Conservation (phyloP, 352 stramenopile genomes). For the Globisporangium heterothallicum region DNA sequence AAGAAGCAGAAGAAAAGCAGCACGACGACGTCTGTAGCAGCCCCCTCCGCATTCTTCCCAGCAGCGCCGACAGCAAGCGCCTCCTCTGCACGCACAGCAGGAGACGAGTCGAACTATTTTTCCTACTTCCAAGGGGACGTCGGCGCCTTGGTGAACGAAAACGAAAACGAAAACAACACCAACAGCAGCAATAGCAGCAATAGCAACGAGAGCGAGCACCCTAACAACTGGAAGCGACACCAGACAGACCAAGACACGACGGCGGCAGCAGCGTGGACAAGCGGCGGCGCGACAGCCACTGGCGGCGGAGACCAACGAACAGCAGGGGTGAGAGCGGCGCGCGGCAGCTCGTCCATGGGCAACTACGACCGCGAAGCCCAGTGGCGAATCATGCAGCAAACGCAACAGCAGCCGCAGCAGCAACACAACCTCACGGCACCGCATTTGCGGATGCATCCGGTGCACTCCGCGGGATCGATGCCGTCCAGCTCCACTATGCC, state of each 20-base stretch:
- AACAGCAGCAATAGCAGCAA: not conserved
- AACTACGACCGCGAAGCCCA: constrained; percentile 53
- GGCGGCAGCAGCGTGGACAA: not conserved
- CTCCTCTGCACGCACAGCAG: constrained; percentile 11
- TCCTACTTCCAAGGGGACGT: too few relatives aligned
- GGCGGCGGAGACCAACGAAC: not conserved
- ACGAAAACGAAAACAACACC: too few relatives aligned
- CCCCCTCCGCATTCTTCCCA: constrained; percentile 11
- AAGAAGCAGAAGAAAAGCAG: not conserved
- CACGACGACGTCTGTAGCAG: constrained; percentile 35
- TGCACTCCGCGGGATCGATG: constrained; percentile 1
- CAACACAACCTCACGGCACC: constrained; percentile 3
- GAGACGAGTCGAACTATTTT: too few relatives aligned
- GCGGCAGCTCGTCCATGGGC: constrained; percentile 27
- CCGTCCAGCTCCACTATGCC: not conserved
- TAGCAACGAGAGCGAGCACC: not conserved
- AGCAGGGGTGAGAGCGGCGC: not conserved
- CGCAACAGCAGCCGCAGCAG: constrained; percentile 18
- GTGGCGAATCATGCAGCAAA: constrained; percentile 45
- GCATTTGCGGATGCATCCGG: constrained; percentile 10
- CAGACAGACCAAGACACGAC: constrained; percentile 1
- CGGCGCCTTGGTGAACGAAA: too few relatives aligned
- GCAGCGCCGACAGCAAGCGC: constrained; percentile 15
- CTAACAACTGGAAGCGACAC: too few relatives aligned
- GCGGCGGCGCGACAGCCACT: not conserved